A percentile compares a stretch with the other conserved stretches of the same genome.
phyloP scores from a whole-genome alignment of 2,329 filamentous ascomycete genomes.

The Cladosporium austrohemisphaericum region DNA sequence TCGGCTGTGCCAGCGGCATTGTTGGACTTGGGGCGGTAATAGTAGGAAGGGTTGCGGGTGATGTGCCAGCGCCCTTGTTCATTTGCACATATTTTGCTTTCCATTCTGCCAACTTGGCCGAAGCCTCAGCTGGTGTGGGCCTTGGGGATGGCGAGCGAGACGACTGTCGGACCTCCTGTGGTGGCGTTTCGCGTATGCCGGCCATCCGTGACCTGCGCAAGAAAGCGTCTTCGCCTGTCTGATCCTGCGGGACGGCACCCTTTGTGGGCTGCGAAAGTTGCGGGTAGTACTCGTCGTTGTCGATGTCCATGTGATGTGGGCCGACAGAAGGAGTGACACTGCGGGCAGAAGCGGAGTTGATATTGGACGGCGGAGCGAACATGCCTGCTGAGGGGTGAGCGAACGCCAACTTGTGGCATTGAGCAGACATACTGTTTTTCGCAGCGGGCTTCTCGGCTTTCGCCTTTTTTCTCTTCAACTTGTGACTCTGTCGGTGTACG shows the following conservation, averaged over 20 bases:
- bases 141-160: too few species aligned
- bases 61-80: too few species aligned
- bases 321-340: slow-evolving; percentile 14
- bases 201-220: slow-evolving; percentile 59
- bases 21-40: too few species aligned
- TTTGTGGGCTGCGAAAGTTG: slow-evolving; percentile 29
- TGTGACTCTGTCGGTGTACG: slow-evolving; percentile 70
- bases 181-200: slow-evolving; percentile 6
- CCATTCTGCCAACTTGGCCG: too few species aligned
- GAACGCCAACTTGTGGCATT: neutral
- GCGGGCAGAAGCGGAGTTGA: slow-evolving; percentile 46
- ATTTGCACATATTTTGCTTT: too few species aligned
- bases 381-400: neutral
- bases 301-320: slow-evolving; percentile 14
- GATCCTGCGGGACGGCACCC: slow-evolving; percentile 52
- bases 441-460: neutral
- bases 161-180: too few species aligned
- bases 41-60: too few species aligned
- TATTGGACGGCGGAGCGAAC: slow-evolving; percentile 22
- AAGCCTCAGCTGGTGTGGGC: too few species aligned
- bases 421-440: slow-evolving; percentile 6
- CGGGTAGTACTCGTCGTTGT: slow-evolving; percentile 22
- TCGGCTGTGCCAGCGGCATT: slow-evolving; percentile 13
- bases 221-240: slow-evolving; percentile 67
- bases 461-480: too few species aligned